Base-by-base conservation (phyloP, 495 filamentous ascomycete species). In the Articulospora tetracladia region DNA sequence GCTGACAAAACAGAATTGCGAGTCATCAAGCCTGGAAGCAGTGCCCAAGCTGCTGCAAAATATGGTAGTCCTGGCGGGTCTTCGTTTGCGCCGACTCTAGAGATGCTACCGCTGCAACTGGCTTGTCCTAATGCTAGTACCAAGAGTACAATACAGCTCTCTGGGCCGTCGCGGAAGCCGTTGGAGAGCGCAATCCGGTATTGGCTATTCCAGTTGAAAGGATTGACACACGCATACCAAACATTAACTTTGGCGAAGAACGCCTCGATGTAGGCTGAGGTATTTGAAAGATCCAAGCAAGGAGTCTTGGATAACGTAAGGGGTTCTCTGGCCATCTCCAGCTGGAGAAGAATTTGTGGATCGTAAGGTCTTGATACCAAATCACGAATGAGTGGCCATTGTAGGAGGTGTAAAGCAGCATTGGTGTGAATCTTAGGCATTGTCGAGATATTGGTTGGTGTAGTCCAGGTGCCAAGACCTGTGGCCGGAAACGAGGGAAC, bases 201-300 rank as follows among this genome's bases (percentile, higher is more conserved):
- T 70, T 90, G 86, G 58, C 80, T 83, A n/a, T 80, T 77, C 90
- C 89, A 93, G 20, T 83, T 88, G 72, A 86, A 89, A 23, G 90
- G 90, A 70, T 91, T 92, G 55, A 93, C 88, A 70, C 87, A 90
- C 30, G 90, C 89, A 62, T 92, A 92, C 88, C 89, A 93, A 4
- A 90, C 79, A 67, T 92, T 92, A 57, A 90, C 90, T 24, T 86
- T 79, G 46, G 86, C 83, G 64, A 93, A 93, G 72, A 89, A 92
- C 10, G 89, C 82, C 67, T 86, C 82, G 52, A 90, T 84, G 72
- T 91, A 91, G 15, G 81, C 76, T 23, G 82, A 77, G n/a, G 86
- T 87, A 71, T 92, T 89, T 22, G 85, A 85, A 64, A 92, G 69
- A 69, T 92, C 88, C 32, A 90, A 78, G 58, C 80, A 81, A 22